Conservation (phyloP, 1,284 basidiomycete species). For the Coriolopsis trogii region DNA sequence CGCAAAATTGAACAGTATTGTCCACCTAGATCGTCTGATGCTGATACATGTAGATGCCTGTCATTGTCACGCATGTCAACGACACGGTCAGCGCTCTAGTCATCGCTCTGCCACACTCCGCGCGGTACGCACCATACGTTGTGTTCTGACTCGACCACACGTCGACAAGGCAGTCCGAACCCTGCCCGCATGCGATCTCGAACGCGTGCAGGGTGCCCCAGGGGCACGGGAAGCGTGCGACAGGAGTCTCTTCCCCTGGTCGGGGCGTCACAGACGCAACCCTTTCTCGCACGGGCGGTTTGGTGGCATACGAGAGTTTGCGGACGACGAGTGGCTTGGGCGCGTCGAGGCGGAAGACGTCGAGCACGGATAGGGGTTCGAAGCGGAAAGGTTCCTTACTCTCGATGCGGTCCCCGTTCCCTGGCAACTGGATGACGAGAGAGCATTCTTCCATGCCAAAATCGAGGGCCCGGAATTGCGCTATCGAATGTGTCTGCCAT, state of each 20-base stretch:
- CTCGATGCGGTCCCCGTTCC: conserved; percentile 19
- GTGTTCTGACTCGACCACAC: conserved; percentile 31
- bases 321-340: conserved; percentile 22
- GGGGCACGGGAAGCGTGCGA: conserved; percentile 28
- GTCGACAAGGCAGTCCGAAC: conserved; percentile 26
- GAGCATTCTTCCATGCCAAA: conserved; percentile 33
- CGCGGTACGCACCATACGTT: conserved; percentile 24
- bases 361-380: conserved; percentile 14
- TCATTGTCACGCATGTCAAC: background rate
- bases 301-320: conserved; percentile 25
- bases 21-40: conserved; percentile 29
- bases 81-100: background rate
- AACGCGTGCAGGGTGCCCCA: conserved; percentile 28
- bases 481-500: conserved; percentile 25
- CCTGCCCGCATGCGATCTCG: conserved; percentile 20
- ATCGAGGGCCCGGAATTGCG: conserved; percentile 30
- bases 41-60: conserved; percentile 31
- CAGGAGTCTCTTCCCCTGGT: conserved; percentile 23
- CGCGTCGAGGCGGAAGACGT: conserved; percentile 24
- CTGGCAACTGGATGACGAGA: conserved; percentile 28
- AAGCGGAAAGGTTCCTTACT: conserved; percentile 24
- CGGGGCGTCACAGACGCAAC: conserved; percentile 21
- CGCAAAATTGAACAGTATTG: background rate
- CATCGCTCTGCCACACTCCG: background rate
- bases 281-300: conserved; percentile 16